A percentile compares a stretch with the other conserved stretches of the same genome.
Evolutionary conservation across 352 stramenopile species (phyloP).

Genomic region (Lagenidium sp.): DNA sequence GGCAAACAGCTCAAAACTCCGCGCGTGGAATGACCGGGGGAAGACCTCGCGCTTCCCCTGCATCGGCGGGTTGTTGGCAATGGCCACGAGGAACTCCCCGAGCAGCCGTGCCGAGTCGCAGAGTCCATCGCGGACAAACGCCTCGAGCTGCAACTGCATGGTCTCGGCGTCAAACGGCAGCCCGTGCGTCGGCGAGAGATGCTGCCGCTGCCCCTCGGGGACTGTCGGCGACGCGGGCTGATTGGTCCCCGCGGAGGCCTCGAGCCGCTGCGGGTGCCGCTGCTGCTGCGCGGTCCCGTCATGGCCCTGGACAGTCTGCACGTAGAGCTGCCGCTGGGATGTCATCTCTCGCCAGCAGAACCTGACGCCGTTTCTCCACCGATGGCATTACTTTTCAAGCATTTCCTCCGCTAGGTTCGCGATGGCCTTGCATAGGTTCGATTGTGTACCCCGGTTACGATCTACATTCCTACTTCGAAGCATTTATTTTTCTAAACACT

Average conservation of each 20-base stretch:
- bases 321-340: no score
- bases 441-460: no score
- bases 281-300: no score
- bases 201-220: neutral
- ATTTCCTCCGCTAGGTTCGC: no score
- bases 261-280: neutral
- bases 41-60: neutral
- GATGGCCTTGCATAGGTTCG: no score
- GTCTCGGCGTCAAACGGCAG: conserved; percentile 21
- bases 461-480: no score
- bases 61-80: conserved; percentile 20
- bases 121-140: conserved; percentile 36
- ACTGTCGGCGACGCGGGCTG: conserved; percentile 6
- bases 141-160: conserved; percentile 55
- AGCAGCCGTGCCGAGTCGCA: conserved; percentile 55
- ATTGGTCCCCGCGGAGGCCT: neutral
- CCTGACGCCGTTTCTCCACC: no score
- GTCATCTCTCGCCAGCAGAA: no score
- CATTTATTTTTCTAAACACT: no score
- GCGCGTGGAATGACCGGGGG: conserved; percentile 35
- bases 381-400: no score
- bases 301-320: no score
- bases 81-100: conserved; percentile 44
- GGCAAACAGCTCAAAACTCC: conserved; percentile 44
- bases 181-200: neutral